These are phyloP conservation scores for Aspergillus cejpii DNA, from an alignment of 2,329 filamentous ascomycete species.

Conservation along the genomic window DNA sequence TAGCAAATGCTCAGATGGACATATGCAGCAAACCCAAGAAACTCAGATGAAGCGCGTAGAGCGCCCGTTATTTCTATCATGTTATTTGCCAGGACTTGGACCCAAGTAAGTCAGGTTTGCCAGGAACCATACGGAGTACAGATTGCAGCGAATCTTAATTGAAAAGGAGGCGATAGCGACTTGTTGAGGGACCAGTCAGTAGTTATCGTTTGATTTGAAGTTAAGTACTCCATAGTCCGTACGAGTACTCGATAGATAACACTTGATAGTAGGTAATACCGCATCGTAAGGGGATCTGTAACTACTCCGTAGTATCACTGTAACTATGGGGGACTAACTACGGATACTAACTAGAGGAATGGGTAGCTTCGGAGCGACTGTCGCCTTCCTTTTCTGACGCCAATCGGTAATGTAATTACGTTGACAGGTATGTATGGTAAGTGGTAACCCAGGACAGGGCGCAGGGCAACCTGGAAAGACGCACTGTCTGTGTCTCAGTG, in stretches of 20 bases:
- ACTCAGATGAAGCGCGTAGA: neutral
- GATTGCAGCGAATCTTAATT: neutral
- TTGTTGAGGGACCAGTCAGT: too few species aligned
- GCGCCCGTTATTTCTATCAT: neutral
- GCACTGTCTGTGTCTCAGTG: too few species aligned
- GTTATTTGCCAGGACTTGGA: neutral
- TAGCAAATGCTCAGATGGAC: neutral
- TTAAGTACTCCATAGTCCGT: too few species aligned
- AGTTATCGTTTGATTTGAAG: too few species aligned
- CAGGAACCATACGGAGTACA: constrained; percentile 1
- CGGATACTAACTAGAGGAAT: too few species aligned
- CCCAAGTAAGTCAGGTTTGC: neutral
- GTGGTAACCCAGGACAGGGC: too few species aligned
- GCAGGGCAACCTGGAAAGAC: too few species aligned
- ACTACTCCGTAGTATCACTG: too few species aligned
- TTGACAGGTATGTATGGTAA: too few species aligned
- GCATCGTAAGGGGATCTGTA: neutral
- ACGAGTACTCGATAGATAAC: neutral
- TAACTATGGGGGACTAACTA: too few species aligned
- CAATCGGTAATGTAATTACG: constrained; percentile 15
- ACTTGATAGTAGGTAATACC: neutral
- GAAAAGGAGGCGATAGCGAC: neutral
- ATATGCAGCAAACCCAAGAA: neutral
- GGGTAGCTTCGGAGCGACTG: constrained; percentile 6
- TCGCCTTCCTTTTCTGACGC: constrained; percentile 6